Evolutionary conservation across 768 basidiomycete species (phyloP), one percentile per base, ranked within the genome.

Genomic region (Antrodiella citrinella): DNA sequence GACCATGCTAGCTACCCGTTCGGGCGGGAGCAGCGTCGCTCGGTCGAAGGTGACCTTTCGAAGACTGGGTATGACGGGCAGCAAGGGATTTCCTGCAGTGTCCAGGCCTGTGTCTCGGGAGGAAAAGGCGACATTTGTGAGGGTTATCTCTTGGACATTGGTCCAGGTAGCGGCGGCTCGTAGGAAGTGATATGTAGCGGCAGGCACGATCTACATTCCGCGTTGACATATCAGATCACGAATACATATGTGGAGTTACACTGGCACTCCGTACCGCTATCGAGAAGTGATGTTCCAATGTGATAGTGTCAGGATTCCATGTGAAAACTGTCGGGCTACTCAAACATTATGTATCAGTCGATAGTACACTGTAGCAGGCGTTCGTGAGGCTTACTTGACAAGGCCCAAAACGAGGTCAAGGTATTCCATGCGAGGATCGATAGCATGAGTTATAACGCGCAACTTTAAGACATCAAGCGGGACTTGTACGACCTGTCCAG

Each of bases 281-380:
- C 1, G 80, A 80, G 56, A 81, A 78, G 55, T 82, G 76, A 51
- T 82, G 79, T 11, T 72, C 74, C 21, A 80, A 79, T n/a, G n/a
- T n/a, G n/a, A n/a, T n/a, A n/a, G n/a, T n/a, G 56, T 80, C 79
- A 3, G 77, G 79, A 2, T 79, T 74, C 82, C 82, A 82, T 19
- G 64, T 64, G 55, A 81, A 81, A 19, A 54, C 59, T 42, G 62
- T 65, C 26, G 77, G 78, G 47, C 77, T 78, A 51, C 15, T 12
- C 26, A 57, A 23, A n/a, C 3, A 23, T 25, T 24, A 52, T 26
- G 18, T 3, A 19, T 45, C 18, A 7, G 30, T 40, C 26, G 11
- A 1, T 15, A 19, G 20, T 10, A 24, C 4, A 22, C 35, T 38
- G 4, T 21, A 19, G 26, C n/a, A 41, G 13, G 13, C 38, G n/a